Percentiles rank a stretch among this genome's conserved stretches.
phyloP scores from a whole-genome alignment of 495 filamentous ascomycete species.

The Penicillium subrubescens region DNA sequence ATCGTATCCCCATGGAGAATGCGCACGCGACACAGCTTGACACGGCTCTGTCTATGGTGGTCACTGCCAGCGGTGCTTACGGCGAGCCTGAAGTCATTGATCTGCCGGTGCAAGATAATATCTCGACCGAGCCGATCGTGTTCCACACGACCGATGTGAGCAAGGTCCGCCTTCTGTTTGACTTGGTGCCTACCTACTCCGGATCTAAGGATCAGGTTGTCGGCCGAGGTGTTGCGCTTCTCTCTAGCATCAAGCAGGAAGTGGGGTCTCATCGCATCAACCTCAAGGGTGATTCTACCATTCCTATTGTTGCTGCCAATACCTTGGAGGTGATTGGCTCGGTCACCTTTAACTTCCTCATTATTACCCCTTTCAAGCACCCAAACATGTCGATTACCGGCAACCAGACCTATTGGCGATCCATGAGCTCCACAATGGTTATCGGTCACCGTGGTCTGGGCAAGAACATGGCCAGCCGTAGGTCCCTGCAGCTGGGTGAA shows the following conservation, averaged over 20 bases:
- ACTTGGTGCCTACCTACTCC: constrained; percentile 95
- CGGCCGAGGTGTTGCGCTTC: constrained; percentile 87
- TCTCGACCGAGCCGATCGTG: constrained; percentile 86
- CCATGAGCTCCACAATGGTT: constrained; percentile 77
- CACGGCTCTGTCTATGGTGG: constrained; percentile 86
- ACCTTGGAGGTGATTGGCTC: constrained; percentile 89
- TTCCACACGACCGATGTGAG: constrained; percentile 77
- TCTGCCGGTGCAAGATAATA: constrained; percentile 89
- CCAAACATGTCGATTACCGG: constrained; percentile 89
- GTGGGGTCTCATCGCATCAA: constrained; percentile 81
- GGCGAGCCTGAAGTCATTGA: constrained; percentile 89
- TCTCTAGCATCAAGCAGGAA: constrained; percentile 79
- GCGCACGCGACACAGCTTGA: constrained; percentile 92
- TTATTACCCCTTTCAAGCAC: constrained; percentile 93
- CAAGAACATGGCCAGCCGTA: constrained; percentile 81
- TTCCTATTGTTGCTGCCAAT: constrained; percentile 81
- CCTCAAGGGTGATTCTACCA: constrained; percentile 87
- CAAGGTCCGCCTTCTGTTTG: constrained; percentile 88
- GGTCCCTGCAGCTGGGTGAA: constrained; percentile 90
- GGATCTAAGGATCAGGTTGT: constrained; percentile 85
- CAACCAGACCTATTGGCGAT: constrained; percentile 95
- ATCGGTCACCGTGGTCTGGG: constrained; percentile 93
- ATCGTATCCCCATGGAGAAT: constrained; percentile 80
- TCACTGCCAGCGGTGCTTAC: constrained; percentile 84
- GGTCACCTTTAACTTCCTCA: constrained; percentile 93